phyloP scores from a whole-genome alignment of 1,284 basidiomycete genomes.

The Trametes polyzona region DNA sequence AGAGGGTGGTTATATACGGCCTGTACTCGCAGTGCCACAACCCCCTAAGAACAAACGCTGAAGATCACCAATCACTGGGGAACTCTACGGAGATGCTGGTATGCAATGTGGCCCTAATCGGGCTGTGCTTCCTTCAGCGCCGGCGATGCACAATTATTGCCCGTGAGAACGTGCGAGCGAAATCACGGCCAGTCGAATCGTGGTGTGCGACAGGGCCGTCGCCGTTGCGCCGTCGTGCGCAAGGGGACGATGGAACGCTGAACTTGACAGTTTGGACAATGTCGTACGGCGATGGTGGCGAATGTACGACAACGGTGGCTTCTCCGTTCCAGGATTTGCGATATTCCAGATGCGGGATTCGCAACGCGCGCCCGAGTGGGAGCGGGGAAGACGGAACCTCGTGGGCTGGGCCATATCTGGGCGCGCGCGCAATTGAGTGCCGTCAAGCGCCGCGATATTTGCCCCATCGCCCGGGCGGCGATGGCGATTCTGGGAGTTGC shows the following conservation, averaged over 20 bases:
- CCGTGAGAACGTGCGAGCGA: conserved; percentile 3
- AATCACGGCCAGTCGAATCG: neutral
- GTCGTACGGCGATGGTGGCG: neutral
- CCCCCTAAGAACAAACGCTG: conserved; percentile 19
- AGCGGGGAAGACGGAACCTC: conserved; percentile 15
- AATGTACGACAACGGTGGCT: neutral
- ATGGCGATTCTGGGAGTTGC: neutral
- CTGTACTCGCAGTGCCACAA: conserved; percentile 19
- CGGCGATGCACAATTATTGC: neutral
- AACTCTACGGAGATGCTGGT: neutral
- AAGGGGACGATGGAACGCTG: neutral
- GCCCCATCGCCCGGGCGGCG: neutral
- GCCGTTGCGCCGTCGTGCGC: neutral
- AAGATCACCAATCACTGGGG: conserved; percentile 18
- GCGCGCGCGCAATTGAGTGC: neutral
- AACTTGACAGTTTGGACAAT: neutral
- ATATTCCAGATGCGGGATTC: conserved; percentile 12
- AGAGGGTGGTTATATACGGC: conserved; percentile 22
- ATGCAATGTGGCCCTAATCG: neutral
- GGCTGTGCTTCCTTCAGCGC: conserved; percentile 3
- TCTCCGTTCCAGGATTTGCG: conserved; percentile 17
- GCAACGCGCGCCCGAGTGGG: conserved; percentile 20
- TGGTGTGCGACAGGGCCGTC: neutral
- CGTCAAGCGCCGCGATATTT: neutral
- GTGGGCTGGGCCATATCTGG: conserved; percentile 12